Evolutionary conservation across 768 basidiomycete genomes (phyloP), one percentile per base, ranked within the genome.

Genomic region (Boletus pseudopeckii): DNA sequence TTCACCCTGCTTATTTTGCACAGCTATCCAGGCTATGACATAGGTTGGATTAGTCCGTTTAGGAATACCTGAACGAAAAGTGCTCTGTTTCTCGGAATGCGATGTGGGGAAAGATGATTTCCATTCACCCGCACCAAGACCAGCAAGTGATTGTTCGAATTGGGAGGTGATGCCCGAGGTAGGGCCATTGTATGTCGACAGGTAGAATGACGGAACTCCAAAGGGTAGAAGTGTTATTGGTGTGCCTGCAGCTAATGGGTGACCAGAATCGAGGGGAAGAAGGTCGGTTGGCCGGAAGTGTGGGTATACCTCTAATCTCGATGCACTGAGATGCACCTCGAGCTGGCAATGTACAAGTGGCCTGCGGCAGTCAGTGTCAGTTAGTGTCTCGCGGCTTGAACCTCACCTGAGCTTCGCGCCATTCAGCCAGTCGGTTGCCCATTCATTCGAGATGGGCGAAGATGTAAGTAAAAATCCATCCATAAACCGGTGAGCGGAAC

Each of bases 1-100:
- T 65, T 91, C 89, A 32, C 86, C 88, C 58, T 86, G 88, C 56
- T 80, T 84, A 61, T 88, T 88, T 67, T 89, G 81, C 18, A 91
- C 85, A 32, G 77, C 79, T 36, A 90, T 76, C 84, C 85, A 91
- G 4, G 80, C 86, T 48, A 91, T 82, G 42, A 89, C 68, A 65
- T 82, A 89, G 15, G 61, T 59, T 3, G 68, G 67, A 40, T 38
- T 52, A 37, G 53, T 48, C 43, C 51, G 49, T 49, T 60, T 59
- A 51, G 43, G 63, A 30, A 36, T 55, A 48, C 62, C 60, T 36
- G 54, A 43, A 53, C 49, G 63, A 52, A 57, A 61, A 47, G 54
- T 53, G 48, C 48, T 63, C 34, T 51, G 69, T 47, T 51, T 64
- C 49, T 67, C 67, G 39, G 56, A 51, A 28, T 57, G 58, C 7